Base-by-base conservation (phyloP, 2,329 filamentous ascomycete genomes). In the Biscogniauxia sp. region DNA sequence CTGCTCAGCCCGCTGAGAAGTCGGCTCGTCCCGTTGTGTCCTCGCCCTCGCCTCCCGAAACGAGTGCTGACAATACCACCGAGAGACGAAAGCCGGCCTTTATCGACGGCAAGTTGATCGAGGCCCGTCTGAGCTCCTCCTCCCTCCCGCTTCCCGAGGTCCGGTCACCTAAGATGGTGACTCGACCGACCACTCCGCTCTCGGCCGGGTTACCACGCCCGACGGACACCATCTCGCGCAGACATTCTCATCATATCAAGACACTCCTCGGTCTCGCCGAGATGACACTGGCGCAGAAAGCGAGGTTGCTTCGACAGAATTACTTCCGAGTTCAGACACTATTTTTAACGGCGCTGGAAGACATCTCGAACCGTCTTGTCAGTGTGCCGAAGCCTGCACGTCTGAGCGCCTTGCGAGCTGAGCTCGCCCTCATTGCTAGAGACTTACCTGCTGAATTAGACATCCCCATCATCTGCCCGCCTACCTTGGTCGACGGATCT, bases 371-470 rank as follows among this genome's bases (percentile, higher is more conserved):
- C 71, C 87, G 91, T n/a, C 78, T 95, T 52, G 90, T 95, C 5
- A 83, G 89, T 57, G 91, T 95, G 5, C 91, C 91, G 1, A 95
- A 95, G 72, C 86, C 88, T 37, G 91, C 91, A 50, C 86, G 91
- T 32, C 82, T 95, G 68, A 95, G 91, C 74, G 91, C 92, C 51
- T 78, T 95, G 53, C 84, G 91, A 60, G 92, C 91, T 2, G 91
- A 95, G 75, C 80, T 95, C 62, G 91, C 90, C 15, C 80, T 95
- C 41, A 91, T 95, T 64, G 89, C 88, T 1, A 90, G 92, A 69
- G 91, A 95, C 70, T 77, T 95, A 52, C 91, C 91, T 0, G 89
- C 91, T 3, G 91, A 95, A 74, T 88, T 95, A 17, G 91, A 95
- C 69, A 90, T 95, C 58, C 91, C 91, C 0, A 82, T 93, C 8